Evolutionary conservation across 2,329 filamentous ascomycete species (phyloP).

Genomic region (Davidsoniella neocaledoniae): DNA sequence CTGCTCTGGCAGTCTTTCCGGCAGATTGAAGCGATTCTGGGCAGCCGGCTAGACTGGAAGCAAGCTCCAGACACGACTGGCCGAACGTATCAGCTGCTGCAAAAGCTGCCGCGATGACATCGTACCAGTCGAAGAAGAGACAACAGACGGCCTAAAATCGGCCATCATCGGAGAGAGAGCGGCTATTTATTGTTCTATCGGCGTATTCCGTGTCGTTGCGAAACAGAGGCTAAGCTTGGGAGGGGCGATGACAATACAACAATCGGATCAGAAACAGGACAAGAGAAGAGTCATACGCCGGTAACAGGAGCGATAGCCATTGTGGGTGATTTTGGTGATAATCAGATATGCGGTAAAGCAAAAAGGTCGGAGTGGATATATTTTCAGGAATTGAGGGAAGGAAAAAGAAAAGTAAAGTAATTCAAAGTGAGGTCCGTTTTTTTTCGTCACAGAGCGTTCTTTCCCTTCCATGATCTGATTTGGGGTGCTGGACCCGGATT

Average conservation of each 20-base stretch:
- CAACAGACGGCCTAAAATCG: no score
- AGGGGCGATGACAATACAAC: constrained; percentile 7
- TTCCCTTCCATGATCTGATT: not conserved
- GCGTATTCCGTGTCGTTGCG: no score
- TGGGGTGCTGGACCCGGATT: not conserved
- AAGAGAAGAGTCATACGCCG: constrained; percentile 31
- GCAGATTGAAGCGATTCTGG: no score
- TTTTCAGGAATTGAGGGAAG: not conserved
- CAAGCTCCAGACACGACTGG: no score
- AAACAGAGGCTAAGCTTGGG: not conserved
- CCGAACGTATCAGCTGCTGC: no score
- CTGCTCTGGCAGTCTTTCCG: no score
- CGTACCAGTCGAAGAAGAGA: no score
- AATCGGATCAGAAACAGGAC: constrained; percentile 19
- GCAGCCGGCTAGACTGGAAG: no score
- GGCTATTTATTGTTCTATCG: no score
- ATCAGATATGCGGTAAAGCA: no score
- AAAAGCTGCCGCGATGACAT: no score
- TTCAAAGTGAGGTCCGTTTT: not conserved
- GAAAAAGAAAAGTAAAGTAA: not conserved
- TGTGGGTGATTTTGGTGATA: not conserved
- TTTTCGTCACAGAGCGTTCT: not conserved
- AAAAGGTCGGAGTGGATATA: not conserved
- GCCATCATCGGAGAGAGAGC: not conserved
- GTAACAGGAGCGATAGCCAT: constrained; percentile 29